These are phyloP conservation scores for Boletus rubescentipes DNA, from an alignment of 768 basidiomycete genomes.

Conservation along the genomic window DNA sequence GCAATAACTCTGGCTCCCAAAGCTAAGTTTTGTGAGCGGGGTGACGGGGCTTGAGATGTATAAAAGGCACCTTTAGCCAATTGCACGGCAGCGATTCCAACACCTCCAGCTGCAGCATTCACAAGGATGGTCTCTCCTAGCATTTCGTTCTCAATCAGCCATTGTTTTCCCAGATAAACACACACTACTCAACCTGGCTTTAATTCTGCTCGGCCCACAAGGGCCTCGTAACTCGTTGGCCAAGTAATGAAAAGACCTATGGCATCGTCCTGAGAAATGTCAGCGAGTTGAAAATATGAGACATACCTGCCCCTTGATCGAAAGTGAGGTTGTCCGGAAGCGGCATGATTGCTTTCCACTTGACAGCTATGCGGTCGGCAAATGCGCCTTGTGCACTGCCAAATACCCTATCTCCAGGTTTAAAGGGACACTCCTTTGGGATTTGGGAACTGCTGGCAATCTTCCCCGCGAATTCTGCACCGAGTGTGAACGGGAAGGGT, in stretches of 20 bases:
- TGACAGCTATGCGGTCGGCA: conserved; percentile 69
- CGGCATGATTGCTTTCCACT: conserved; percentile 50
- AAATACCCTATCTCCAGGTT: conserved; percentile 86
- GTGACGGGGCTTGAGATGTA: not conserved
- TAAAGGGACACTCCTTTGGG: conserved; percentile 74
- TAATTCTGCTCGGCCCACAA: conserved; percentile 80
- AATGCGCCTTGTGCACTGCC: conserved; percentile 78
- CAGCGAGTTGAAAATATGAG: not conserved
- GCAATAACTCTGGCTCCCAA: conserved; percentile 95
- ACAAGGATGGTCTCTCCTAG: conserved; percentile 90
- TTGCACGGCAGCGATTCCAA: conserved; percentile 90
- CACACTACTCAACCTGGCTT: conserved; percentile 56
- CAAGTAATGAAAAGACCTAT: conserved; percentile 82
- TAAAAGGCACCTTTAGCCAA: conserved; percentile 74
- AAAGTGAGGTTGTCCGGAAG: conserved; percentile 77
- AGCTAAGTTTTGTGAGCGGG: conserved; percentile 41
- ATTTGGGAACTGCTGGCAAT: conserved; percentile 71
- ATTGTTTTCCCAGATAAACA: not conserved
- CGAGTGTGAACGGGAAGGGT: conserved; percentile 81
- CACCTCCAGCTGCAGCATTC: conserved; percentile 94
- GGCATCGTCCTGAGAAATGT: conserved; percentile 1
- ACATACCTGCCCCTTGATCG: conserved; percentile 81
- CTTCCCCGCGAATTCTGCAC: conserved; percentile 81
- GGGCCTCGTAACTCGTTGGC: conserved; percentile 91
- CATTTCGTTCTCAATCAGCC: conserved; percentile 5